Base-by-base conservation (phyloP, 2,329 filamentous ascomycete genomes). In the Trichoderma guizhouense region DNA sequence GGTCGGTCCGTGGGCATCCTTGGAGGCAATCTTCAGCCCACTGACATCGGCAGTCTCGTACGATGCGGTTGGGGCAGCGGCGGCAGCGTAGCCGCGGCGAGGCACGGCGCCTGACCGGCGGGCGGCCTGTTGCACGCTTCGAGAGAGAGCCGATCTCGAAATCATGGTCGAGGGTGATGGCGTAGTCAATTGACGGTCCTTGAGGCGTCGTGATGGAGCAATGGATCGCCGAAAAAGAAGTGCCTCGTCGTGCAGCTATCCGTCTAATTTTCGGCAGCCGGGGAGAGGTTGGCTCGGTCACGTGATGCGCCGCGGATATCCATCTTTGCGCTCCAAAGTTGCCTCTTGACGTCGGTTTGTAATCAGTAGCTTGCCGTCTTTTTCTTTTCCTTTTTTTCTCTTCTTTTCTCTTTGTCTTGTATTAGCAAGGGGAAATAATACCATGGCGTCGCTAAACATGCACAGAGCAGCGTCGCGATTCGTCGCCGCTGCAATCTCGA, bases 21-120 rank as follows among this genome's bases (percentile, higher is more conserved):
- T 91, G 85, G 93, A 93, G 81, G 95, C 95, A 78, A 97, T 89
- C 88, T 97, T 98, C 84, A 98, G 87, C 80, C 95, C 95, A 82
- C 91, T 89, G 83, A 93, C 89, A 84, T 97, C 93, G 81, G 92
- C 89, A 74, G 92, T 90, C 85, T 98, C 92, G 86, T 97, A 99
- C 82, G 92, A 90, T 85, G 95, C 93, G 77, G 93, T 91, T 73
- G 83, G 83, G 73, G 86, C 81, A 76, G 85, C 83, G 86, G 92
- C 67, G 9, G 67, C 65, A 78, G 93, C 87, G 78, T 86, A 89
- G 76, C 83, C 83, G 77, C 88, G 85, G 75, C 84, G 80, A 81
- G 84, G 83, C 79, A 88, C 88, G 82, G 87, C 87, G 86, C 87
- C 81, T 79, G 85, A 85, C 81, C 85, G 83, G 77, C 87, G 86